phyloP scores from a whole-genome alignment of 768 basidiomycete genomes.

The Pleurotus salmoneostramineus region DNA sequence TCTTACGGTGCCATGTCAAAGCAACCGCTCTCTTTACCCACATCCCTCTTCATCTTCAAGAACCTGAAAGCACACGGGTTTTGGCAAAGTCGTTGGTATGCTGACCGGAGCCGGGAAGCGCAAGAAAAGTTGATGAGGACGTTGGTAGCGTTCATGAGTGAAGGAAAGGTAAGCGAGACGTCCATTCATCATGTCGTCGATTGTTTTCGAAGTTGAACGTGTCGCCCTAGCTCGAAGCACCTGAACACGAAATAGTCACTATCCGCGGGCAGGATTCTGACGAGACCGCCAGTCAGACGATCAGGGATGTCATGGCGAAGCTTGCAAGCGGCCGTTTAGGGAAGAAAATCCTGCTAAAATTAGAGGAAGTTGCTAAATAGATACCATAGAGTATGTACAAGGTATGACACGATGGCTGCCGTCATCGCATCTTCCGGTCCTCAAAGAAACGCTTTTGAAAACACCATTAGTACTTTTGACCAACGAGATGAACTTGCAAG shows the following conservation, averaged over 20 bases:
- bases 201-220: neutral
- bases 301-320: slow-evolving; percentile 44
- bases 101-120: slow-evolving; percentile 40
- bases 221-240: slow-evolving; percentile 53
- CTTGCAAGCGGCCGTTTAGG: slow-evolving; percentile 32
- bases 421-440: slow-evolving; percentile 73
- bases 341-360: slow-evolving; percentile 39
- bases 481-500: slow-evolving; percentile 8
- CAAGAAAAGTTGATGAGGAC: slow-evolving; percentile 46
- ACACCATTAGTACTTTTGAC: slow-evolving; percentile 4
- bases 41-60: slow-evolving; percentile 82
- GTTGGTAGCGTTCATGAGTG: slow-evolving; percentile 48
- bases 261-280: slow-evolving; percentile 37
- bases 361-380: slow-evolving; percentile 21
- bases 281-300: slow-evolving; percentile 35
- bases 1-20: slow-evolving; percentile 93
- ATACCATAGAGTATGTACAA: slow-evolving; percentile 6
- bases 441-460: slow-evolving; percentile 72
- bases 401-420: neutral
- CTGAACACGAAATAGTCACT: slow-evolving; percentile 65
- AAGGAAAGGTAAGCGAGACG: slow-evolving; percentile 41
- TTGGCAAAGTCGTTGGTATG: slow-evolving; percentile 77
- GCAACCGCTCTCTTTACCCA: slow-evolving; percentile 71
- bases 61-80: slow-evolving; percentile 74
- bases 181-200: neutral